These are phyloP conservation scores for Ustilago esculenta DNA, from an alignment of 1,284 basidiomycete species.

Conservation along the genomic window DNA sequence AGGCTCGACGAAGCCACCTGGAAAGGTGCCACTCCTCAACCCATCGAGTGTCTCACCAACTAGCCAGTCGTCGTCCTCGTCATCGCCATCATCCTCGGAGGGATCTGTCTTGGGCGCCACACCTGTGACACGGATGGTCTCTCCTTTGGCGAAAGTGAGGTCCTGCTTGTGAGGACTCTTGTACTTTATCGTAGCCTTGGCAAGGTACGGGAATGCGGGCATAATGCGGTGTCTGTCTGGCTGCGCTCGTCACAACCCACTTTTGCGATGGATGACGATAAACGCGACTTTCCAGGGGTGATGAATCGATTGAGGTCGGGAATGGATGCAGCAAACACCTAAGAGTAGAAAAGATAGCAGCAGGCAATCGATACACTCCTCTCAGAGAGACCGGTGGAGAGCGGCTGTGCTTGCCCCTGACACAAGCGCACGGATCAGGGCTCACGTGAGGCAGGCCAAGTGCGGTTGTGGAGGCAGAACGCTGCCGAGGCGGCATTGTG, in stretches of 20 bases:
- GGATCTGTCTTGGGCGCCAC: slow-evolving; percentile 50
- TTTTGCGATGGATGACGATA: neutral
- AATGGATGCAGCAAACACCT: neutral
- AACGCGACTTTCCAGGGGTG: neutral
- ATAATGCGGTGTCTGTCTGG: slow-evolving; percentile 8
- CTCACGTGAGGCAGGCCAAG: slow-evolving; percentile 1
- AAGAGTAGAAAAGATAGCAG: neutral
- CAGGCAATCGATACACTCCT: neutral
- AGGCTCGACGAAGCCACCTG: slow-evolving; percentile 59
- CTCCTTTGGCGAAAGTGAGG: slow-evolving; percentile 63
- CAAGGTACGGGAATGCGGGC: slow-evolving; percentile 49
- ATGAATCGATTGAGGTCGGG: neutral
- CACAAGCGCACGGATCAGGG: slow-evolving; percentile 10
- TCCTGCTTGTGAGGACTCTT: slow-evolving; percentile 62
- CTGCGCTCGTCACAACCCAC: slow-evolving; percentile 7
- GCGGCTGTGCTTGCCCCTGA: slow-evolving; percentile 19
- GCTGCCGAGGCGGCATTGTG: too few relatives aligned
- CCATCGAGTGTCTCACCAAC: slow-evolving; percentile 63
- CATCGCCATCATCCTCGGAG: slow-evolving; percentile 58
- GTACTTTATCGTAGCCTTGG: slow-evolving; percentile 59
- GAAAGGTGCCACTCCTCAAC: slow-evolving; percentile 63
- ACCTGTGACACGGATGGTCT: slow-evolving; percentile 59
- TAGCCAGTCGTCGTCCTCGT: slow-evolving; percentile 68
- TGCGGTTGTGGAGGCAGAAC: too few relatives aligned
- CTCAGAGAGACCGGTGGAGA: too few relatives aligned